Evolutionary conservation across 306 rosid genomes (phyloP), one percentile per base, ranked within the genome.

Genomic region (Dryas alaskensis): DNA sequence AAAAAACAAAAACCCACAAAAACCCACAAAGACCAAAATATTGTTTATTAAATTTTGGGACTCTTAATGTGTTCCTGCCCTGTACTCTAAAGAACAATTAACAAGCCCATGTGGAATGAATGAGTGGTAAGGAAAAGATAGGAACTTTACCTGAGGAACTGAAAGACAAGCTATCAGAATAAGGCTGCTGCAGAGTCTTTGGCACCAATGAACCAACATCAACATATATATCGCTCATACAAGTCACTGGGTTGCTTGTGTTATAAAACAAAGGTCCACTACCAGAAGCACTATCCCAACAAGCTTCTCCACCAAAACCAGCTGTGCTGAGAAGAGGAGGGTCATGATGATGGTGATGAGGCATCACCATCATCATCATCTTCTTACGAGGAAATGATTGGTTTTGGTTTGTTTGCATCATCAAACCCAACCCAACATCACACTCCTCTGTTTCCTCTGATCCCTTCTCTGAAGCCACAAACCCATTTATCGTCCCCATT

Each of bases 371-470:
- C 75, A 72, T 46, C 82, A 62, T 73, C 79, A 12, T 77, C 63
- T 60, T 53, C 62, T 61, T 65, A 60, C 57, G 55, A 60, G 47
- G 47, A 39, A 66, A 66, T 72, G 81, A 46, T 47, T 64, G 73
- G 48, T 51, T 52, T 45, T 70, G 70, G 53, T 66, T 37, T 45
- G 71, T 65, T 31, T 77, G 76, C 82, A 62, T 69, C 81, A 77
- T 77, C 76, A 77, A 77, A 61, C 79, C 82, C 76, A 81, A 48
- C 63, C 81, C 84, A 80, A 71, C 42, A 70, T 58, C 80, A 64
- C 73, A 75, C 40, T 69, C 52, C 72, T 73, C 72, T 73, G 31
- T 67, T 59, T 52, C 75, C 60, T 14, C 71, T 73, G 81, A 58
- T 81, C 73, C 84, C 76, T 74, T 74, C 66, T 74, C 76, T 8